Evolutionary conservation across 148 eudicot species (phyloP), one percentile per base, ranked within the genome.

Genomic region (Polygonum aviculare): DNA sequence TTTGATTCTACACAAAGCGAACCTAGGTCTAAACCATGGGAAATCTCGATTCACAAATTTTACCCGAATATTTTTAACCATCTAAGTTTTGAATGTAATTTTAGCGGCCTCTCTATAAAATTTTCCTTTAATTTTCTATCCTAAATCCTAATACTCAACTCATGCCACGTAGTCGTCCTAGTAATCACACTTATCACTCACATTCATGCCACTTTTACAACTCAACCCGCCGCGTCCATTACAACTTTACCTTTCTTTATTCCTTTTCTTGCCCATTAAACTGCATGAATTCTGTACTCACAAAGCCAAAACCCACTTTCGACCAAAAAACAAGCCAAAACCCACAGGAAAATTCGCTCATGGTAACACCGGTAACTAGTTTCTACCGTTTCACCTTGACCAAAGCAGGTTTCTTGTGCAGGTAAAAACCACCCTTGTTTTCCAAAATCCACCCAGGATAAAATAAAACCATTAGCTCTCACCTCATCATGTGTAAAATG

Each of bases 371-470:
- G 60, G 21, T 54, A 21, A 54, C 60, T 54, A 16, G 39, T 12
- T 31, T 31, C 69, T 26, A 26, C 69, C 69, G 39, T 62, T 62
- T 62, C 36, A 62, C 11, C 69, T 62, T 62, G 38, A 62, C 69
- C 69, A 62, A 31, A 26, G 16, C 10, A 62, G 31, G 9, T 62
- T 62, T 62, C 69, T 62, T 62, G 69, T 62, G 69, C 69, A 62
- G 69, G 6, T 31, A 10, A 62, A 62, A 62, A 26, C 67, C 12
- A 15, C 65, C 65, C 12, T 59, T 59, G 36, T 35, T 59, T 22
- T n/a, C 62, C 31, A 55, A 9, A 21, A 0, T 26, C 31, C 31
- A 26, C 31, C 31, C 31, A 26, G 31, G 31, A 26, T 26, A 26
- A 26, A 11, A 49, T 12, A 21, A 21, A 59, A 59, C 11, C 62